These are phyloP conservation scores for Chalaropsis thielavioides DNA, from an alignment of 2,329 filamentous ascomycete genomes.

Conservation along the genomic window DNA sequence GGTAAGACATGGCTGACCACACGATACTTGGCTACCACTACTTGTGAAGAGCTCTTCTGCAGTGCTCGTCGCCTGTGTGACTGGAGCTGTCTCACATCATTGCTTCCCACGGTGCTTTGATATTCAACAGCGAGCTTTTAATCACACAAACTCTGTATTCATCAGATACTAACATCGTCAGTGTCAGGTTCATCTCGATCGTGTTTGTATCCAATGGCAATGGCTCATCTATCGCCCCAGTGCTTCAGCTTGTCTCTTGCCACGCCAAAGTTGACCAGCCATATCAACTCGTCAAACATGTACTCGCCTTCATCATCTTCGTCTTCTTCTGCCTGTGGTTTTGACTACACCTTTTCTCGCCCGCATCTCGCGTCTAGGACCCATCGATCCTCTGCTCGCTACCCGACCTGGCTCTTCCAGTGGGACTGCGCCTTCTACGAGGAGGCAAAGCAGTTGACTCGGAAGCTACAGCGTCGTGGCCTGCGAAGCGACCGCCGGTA, in stretches of 20 bases:
- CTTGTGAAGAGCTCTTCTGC: not conserved
- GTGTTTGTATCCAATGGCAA: not conserved
- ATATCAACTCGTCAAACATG: too few species aligned
- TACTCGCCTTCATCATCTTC: not conserved
- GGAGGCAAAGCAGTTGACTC: conserved; percentile 7
- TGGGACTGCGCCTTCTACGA: conserved; percentile 13
- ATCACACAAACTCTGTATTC: too few species aligned
- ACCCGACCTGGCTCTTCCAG: conserved; percentile 5
- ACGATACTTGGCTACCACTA: not conserved
- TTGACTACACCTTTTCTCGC: not conserved
- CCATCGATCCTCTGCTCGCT: not conserved
- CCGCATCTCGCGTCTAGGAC: not conserved
- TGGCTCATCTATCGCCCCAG: not conserved
- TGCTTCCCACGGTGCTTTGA: too few species aligned
- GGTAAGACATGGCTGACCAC: not conserved
- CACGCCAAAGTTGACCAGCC: not conserved
- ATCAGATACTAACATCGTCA: not conserved
- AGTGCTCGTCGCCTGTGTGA: not conserved
- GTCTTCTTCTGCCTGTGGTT: not conserved
- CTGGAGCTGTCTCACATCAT: not conserved
- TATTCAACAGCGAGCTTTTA: too few species aligned
- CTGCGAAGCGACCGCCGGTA: conserved; percentile 4
- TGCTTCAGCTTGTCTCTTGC: not conserved
- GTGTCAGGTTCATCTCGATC: not conserved
- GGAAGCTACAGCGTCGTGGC: conserved; percentile 9